Evolutionary conservation across 495 filamentous ascomycete genomes (phyloP).

Genomic region (Xylaria bambusicola): DNA sequence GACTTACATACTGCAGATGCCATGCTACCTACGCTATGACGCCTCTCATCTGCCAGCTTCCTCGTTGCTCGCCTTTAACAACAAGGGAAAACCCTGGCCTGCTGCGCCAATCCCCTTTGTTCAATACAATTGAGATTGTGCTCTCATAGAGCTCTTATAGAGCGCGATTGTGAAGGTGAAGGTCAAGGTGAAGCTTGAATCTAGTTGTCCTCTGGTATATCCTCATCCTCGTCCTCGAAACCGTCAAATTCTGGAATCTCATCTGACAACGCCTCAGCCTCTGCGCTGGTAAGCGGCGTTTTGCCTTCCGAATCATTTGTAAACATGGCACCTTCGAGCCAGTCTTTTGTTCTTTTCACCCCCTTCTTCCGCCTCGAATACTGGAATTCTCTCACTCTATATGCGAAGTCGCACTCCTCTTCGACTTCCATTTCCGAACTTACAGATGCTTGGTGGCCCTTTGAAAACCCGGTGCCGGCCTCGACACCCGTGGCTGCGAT

Average conservation of each 20-base stretch:
- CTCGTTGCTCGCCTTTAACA: too few relatives aligned
- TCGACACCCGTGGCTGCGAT: not conserved
- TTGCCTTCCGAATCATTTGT: not conserved
- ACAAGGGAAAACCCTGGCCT: too few relatives aligned
- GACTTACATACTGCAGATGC: too few relatives aligned
- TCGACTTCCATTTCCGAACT: not conserved
- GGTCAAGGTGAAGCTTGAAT: too few relatives aligned
- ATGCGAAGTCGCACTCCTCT: slow-evolving; percentile 4
- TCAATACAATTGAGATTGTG: too few relatives aligned
- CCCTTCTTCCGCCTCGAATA: not conserved
- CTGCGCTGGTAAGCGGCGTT: not conserved
- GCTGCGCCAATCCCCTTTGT: too few relatives aligned
- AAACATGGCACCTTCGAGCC: slow-evolving; percentile 1
- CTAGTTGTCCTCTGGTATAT: not conserved
- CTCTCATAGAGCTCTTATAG: too few relatives aligned
- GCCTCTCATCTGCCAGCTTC: too few relatives aligned
- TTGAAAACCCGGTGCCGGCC: not conserved
- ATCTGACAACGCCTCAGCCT: not conserved
- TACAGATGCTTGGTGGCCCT: not conserved
- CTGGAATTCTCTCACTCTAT: not conserved
- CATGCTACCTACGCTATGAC: too few relatives aligned
- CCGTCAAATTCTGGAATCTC: not conserved
- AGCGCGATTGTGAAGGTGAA: too few relatives aligned
- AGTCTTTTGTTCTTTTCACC: not conserved
- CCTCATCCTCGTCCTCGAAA: not conserved